A percentile compares a stretch with the other conserved stretches of the same genome.
These are phyloP conservation scores for Larix sibirica DNA, from an alignment of 83 land plant genomes.

Conservation along the genomic window DNA sequence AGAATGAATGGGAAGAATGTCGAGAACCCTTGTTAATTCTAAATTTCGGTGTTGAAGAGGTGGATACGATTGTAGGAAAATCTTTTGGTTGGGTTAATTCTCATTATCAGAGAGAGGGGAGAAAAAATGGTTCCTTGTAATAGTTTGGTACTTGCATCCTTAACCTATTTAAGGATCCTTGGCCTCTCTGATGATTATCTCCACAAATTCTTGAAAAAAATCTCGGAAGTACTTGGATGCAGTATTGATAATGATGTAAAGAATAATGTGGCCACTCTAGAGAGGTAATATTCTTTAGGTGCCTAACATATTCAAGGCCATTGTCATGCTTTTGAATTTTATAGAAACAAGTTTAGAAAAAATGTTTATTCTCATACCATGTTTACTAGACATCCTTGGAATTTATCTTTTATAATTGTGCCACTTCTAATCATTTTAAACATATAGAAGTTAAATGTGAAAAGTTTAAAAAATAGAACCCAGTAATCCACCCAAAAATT, in stretches of 20 bases:
- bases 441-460: too few relatives aligned
- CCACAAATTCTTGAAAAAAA: constrained; percentile 68
- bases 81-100: too few relatives aligned
- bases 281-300: constrained; percentile 28
- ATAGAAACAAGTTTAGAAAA: too few relatives aligned
- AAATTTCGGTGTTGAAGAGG: background rate
- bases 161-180: constrained; percentile 60
- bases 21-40: constrained; percentile 42
- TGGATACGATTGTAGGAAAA: too few relatives aligned
- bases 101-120: constrained; percentile 57
- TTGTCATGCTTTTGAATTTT: too few relatives aligned
- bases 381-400: too few relatives aligned
- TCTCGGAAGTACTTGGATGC: constrained; percentile 94
- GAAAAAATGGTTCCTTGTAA: constrained; percentile 51
- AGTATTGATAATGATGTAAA: constrained; percentile 60
- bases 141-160: constrained; percentile 34
- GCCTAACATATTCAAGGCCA: too few relatives aligned
- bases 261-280: constrained; percentile 64
- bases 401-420: too few relatives aligned
- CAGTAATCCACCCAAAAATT: too few relatives aligned
- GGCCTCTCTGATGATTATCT: constrained; percentile 74
- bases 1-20: constrained; percentile 61
- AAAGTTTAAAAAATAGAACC: too few relatives aligned
- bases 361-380: too few relatives aligned
- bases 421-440: too few relatives aligned